These are phyloP conservation scores for Parasitella parasitica DNA, from an alignment of 371 early-diverging fungal genomes.

Conservation along the genomic window DNA sequence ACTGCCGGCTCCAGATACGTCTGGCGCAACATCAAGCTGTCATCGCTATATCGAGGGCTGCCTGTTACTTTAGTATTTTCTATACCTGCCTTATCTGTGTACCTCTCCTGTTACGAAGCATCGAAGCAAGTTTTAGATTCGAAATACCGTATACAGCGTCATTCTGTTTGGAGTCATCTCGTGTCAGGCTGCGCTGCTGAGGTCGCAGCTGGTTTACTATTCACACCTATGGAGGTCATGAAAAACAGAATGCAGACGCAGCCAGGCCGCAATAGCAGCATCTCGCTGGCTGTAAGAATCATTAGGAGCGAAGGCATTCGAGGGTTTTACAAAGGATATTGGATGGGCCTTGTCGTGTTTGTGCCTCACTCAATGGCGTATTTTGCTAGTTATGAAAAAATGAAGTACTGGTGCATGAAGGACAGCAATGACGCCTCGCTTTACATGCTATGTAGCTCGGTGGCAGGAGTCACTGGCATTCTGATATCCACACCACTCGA, in stretches of 20 bases:
- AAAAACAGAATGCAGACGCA: slow-evolving; percentile 65
- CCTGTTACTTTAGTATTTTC: slow-evolving; percentile 69
- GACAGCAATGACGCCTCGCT: slow-evolving; percentile 32
- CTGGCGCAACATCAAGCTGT: background rate
- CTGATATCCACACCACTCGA: slow-evolving; percentile 71
- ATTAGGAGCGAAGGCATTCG: slow-evolving; percentile 52
- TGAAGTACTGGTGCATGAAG: slow-evolving; percentile 50
- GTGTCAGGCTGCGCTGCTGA: slow-evolving; percentile 60
- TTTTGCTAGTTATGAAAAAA: slow-evolving; percentile 73
- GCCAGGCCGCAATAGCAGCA: slow-evolving; percentile 18
- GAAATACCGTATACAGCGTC: background rate
- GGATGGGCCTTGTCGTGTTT: slow-evolving; percentile 64
- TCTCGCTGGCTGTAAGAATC: slow-evolving; percentile 25
- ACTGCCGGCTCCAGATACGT: background rate
- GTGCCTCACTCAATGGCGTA: slow-evolving; percentile 65
- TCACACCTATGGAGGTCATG: slow-evolving; percentile 84
- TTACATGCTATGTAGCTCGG: slow-evolving; percentile 59
- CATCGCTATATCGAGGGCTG: slow-evolving; percentile 61
- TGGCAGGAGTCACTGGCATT: slow-evolving; percentile 61
- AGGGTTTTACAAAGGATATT: slow-evolving; percentile 76
- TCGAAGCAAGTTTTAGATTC: slow-evolving; percentile 48
- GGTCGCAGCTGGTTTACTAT: slow-evolving; percentile 51
- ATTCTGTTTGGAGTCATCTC: slow-evolving; percentile 44
- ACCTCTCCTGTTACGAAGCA: slow-evolving; percentile 71
- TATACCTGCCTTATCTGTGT: slow-evolving; percentile 75